Conservation (phyloP, 345 rosid species). For the Gossypium rotundifolium region DNA sequence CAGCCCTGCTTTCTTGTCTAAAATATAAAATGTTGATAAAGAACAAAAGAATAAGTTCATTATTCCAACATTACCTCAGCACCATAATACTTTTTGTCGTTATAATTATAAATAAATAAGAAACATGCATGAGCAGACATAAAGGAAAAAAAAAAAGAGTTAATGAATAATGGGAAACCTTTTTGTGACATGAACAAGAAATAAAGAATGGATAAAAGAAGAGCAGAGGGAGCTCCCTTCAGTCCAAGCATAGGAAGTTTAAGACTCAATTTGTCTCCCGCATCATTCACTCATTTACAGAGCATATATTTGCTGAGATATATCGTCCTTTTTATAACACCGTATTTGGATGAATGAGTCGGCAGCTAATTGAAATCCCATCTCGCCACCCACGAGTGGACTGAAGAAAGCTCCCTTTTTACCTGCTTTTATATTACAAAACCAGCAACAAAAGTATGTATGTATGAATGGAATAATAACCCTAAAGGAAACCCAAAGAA, state of each 20-base stretch:
- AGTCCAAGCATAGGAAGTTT: slow-evolving; percentile 85
- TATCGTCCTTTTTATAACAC: slow-evolving; percentile 21
- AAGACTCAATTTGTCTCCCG: slow-evolving; percentile 84
- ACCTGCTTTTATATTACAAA: too few species aligned
- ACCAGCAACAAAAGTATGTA: too few species aligned
- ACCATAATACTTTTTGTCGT: not conserved
- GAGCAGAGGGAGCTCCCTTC: slow-evolving; percentile 97
- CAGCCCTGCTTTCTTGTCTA: too few species aligned
- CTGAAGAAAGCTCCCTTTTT: slow-evolving; percentile 83
- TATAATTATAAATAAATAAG: not conserved
- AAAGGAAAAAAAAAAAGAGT: too few species aligned
- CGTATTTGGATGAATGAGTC: slow-evolving; percentile 98
- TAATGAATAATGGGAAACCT: not conserved
- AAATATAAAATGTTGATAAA: not conserved
- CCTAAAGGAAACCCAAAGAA: too few species aligned
- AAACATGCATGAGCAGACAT: too few species aligned
- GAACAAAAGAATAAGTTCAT: not conserved
- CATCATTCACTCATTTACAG: slow-evolving; percentile 93
- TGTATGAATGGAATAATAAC: too few species aligned
- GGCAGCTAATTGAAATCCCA: slow-evolving; percentile 89
- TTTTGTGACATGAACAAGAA: not conserved
- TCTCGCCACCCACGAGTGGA: slow-evolving; percentile 64
- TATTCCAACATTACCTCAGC: slow-evolving; percentile 11
- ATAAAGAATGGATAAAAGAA: not conserved
- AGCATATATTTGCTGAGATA: slow-evolving; percentile 2